Percentiles rank a stretch among this genome's conserved stretches.
Evolutionary conservation across 2,329 filamentous ascomycete genomes (phyloP).

Genomic region (Clarireedia monteithiana): DNA sequence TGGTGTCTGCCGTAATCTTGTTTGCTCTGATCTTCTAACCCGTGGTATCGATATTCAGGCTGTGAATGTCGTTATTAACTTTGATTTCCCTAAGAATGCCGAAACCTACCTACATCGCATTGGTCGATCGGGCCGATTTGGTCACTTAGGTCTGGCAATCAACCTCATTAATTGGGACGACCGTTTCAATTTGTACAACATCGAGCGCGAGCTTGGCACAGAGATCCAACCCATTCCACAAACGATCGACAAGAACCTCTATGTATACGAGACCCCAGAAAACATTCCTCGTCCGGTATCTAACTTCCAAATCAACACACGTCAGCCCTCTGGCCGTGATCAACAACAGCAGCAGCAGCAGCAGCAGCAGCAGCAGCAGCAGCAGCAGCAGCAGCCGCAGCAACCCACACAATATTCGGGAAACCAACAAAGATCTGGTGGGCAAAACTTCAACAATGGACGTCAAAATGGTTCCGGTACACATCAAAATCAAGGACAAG

Average conservation of each 20-base stretch:
- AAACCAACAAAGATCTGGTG: conserved; percentile 17
- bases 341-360: conserved; percentile 7
- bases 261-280: conserved; percentile 95
- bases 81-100: conserved; percentile 98
- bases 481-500: conserved; percentile 23
- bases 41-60: conserved; percentile 99
- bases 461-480: conserved; percentile 22
- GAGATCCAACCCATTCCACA: conserved; percentile 96
- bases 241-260: conserved; percentile 93
- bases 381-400: background rate
- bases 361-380: conserved; percentile 15
- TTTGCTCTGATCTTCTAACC: conserved; percentile 94
- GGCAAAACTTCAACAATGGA: conserved; percentile 18
- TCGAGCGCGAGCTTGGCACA: conserved; percentile 92
- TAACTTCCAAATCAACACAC: conserved; percentile 32
- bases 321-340: conserved; percentile 23
- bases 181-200: conserved; percentile 97
- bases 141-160: conserved; percentile 93
- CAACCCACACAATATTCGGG: conserved; percentile 21
- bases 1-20: conserved; percentile 93
- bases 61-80: conserved; percentile 99
- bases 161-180: conserved; percentile 99
- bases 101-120: conserved; percentile 98
- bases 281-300: conserved; percentile 80
- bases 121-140: conserved; percentile 93